Percentiles rank a stretch among this genome's conserved stretches.
Conservation (phyloP, 2,329 filamentous ascomycete species). For the Ophiocordyceps robertsii region DNA sequence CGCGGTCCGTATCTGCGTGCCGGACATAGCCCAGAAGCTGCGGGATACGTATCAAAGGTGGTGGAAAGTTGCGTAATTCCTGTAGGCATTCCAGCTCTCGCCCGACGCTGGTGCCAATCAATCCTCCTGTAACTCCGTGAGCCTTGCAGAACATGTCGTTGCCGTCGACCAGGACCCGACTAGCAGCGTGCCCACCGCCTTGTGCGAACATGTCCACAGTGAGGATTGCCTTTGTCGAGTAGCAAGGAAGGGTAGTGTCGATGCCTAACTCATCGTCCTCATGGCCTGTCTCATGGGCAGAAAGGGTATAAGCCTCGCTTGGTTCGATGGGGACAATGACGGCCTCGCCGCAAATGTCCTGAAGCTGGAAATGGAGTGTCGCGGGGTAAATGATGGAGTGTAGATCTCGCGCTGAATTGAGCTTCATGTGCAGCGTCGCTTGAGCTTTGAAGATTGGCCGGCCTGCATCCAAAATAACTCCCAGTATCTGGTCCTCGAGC, state of each 20-base stretch:
- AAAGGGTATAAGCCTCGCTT: conserved; percentile 4
- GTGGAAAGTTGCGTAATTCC: conserved; percentile 3
- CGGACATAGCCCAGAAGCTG: conserved; percentile 7
- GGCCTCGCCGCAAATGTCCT: conserved; percentile 1
- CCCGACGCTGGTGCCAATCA: conserved; percentile 5
- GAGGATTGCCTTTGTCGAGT: conserved; percentile 6
- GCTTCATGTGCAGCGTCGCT: background rate
- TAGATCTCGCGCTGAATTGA: conserved; percentile 2
- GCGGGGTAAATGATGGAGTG: conserved; percentile 5
- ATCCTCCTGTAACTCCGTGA: conserved; percentile 3
- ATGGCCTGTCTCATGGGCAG: conserved; percentile 1
- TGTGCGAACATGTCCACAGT: conserved; percentile 4
- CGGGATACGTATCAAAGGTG: conserved; percentile 4
- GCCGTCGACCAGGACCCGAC: conserved; percentile 5
- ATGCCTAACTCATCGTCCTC: conserved; percentile 5
- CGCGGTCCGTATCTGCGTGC: conserved; percentile 2
- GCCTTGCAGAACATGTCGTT: conserved; percentile 11
- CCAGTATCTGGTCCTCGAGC: conserved; percentile 7
- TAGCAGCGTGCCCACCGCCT: conserved; percentile 2
- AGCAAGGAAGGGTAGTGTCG: conserved; percentile 2
- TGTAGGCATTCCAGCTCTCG: conserved; percentile 7
- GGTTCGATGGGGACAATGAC: conserved; percentile 6
- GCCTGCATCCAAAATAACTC: conserved; percentile 7
- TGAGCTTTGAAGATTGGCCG: conserved; percentile 4
- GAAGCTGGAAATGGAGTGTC: conserved; percentile 5